Evolutionary conservation across 2,329 filamentous ascomycete species (phyloP), one percentile per base, ranked within the genome.

Genomic region (Allantophomopsis lycopodina): DNA sequence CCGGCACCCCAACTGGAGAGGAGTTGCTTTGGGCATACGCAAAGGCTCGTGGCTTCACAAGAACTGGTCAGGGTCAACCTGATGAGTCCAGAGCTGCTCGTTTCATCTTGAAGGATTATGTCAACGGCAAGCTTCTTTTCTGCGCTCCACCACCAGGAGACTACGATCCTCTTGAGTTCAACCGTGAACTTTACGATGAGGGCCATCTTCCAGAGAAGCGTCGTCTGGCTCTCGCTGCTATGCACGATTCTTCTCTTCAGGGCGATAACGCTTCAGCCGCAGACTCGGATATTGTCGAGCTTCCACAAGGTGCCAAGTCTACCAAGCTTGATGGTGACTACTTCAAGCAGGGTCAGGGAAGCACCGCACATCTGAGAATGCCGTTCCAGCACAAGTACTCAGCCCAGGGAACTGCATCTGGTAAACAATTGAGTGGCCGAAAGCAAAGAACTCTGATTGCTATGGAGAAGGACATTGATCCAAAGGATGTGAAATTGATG

Each of bases 71-170:
- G 28, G 89, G 91, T 7, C 83, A 91, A 55, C 89, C 91, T 0
- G 91, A 98, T 53, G 87, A 94, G 64, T 93, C 87, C 2, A 75
- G 91, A 50, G 91, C 91, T 6, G 87, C 89, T 4, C 75, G 91
- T 39, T 83, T 85, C 50, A 71, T 98, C 13, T 72, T 98, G 18
- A 98, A 98, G 59, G 91, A 98, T 63, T 98, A 96, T 54, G 91
- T 98, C 50, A 94, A 82, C 56, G 91, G 91, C 46, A 96, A 95
- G 63, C 73, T 98, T 0, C 72, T 96, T 5, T 96, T 82, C 64
- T 91, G 87, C 49, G 80, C 89, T 52, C 88, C 91, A 4, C 91
- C 91, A 0, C 88, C 88, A 0, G 64, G 64, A 4, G 71, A 79
- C 21, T 74, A 82, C 32, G 83, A 95, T 49, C 66, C 76, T 1